A percentile compares a stretch with the other conserved stretches of the same genome.
Evolutionary conservation across 176 grass and related monocot species (phyloP).

Genomic region (Olyra latifolia): DNA sequence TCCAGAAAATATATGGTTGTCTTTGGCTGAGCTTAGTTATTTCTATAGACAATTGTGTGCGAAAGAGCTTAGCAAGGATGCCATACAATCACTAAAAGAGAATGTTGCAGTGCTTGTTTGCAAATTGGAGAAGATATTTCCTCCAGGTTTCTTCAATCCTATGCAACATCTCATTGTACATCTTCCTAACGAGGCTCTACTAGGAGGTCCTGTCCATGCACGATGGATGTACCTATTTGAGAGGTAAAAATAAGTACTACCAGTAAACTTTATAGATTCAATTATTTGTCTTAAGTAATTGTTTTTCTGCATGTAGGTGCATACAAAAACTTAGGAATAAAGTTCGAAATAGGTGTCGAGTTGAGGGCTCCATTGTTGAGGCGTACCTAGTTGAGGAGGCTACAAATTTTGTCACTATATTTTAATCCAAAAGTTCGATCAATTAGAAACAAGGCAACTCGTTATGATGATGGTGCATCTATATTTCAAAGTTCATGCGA

Average conservation of each 20-base stretch:
- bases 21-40: no score
- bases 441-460: neutral
- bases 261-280: no score
- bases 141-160: neutral
- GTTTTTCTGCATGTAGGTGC: neutral
- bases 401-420: neutral
- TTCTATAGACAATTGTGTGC: no score
- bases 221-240: neutral
- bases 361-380: neutral
- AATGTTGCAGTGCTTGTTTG: neutral
- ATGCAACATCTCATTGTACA: neutral
- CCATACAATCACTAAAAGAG: neutral
- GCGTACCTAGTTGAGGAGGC: neutral
- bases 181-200: neutral
- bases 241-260: neutral
- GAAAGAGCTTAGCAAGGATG: neutral
- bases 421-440: neutral
- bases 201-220: neutral
- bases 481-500: neutral
- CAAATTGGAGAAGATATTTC: neutral
- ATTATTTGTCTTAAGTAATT: neutral
- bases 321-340: no score
- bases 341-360: neutral
- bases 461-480: slow-evolving; percentile 14
- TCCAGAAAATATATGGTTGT: no score